Evolutionary conservation across 2,329 filamentous ascomycete species (phyloP), one percentile per base, ranked within the genome.

Genomic region (Aspergillus ochraceus): DNA sequence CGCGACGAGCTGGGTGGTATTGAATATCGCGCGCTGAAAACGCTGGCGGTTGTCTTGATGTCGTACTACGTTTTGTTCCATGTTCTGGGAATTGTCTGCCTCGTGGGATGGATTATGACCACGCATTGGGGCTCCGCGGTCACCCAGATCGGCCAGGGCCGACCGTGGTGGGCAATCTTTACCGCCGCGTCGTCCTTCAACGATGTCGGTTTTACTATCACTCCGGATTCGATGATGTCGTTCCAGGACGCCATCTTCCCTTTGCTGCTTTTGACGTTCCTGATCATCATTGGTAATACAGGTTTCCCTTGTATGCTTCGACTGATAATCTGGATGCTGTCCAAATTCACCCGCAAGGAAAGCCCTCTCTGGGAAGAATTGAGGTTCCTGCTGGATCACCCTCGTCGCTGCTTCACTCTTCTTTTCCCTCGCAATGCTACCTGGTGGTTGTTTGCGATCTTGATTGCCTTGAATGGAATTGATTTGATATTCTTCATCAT

Each of bases 1-100:
- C 86, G 95, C 65, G 93, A 99, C 72, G 95, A 99, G 75, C 80
- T 99, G 2, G 95, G 95, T 11, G 95, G 95, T 20, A 97, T 99
- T 64, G 95, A 99, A 74, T 99, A 99, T 71, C 89, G 95, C 6
- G 91, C 94, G 0, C 75, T 99, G 61, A 96, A 97, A 74, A 91
- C 92, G 2, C 79, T 99, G 52, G 90, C 91, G 1, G 73, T 91
- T 29, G 87, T 98, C 30, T 80, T 98, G 20, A 83, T 90, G 3
- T 80, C 79, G 8, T 99, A 98, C 76, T 97, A 90, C 70, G 85
- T 92, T 72, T 88, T 89, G 0, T 97, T 96, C 68, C 91, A 92
- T 69, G 68, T 93, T 2, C 80, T 97, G 3, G 91, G 89, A 0
- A 78, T 96, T 42, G 72, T 92, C 29, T 88, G 87, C 66, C 76